phyloP scores from a whole-genome alignment of 2,329 filamentous ascomycete species.

The Diplocarpon rosae region DNA sequence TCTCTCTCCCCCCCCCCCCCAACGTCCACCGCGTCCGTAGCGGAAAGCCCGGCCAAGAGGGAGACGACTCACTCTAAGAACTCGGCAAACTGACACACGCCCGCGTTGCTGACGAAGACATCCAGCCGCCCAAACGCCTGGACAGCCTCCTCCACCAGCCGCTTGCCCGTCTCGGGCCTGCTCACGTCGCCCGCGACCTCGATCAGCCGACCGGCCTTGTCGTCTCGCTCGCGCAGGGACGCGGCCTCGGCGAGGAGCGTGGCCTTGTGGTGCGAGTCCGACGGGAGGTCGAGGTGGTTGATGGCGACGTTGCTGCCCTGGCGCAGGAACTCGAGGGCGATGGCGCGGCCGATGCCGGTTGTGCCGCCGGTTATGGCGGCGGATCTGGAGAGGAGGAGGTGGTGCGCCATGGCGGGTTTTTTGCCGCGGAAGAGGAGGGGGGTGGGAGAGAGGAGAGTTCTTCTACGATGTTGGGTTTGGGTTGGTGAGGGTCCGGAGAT shows the following conservation, averaged over 20 bases:
- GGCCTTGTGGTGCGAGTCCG: conserved; percentile 40
- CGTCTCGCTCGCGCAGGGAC: conserved; percentile 32
- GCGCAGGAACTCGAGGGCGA: conserved; percentile 64
- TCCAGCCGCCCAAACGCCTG: conserved; percentile 51
- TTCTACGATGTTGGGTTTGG: too few species aligned
- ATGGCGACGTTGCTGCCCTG: conserved; percentile 72
- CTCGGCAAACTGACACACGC: conserved; percentile 78
- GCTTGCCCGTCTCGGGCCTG: conserved; percentile 56
- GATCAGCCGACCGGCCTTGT: conserved; percentile 43
- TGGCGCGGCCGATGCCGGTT: conserved; percentile 79
- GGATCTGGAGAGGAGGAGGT: conserved; percentile 60
- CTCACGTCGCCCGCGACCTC: conserved; percentile 69
- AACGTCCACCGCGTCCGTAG: background rate
- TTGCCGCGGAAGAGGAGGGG: background rate
- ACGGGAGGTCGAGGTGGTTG: conserved; percentile 59
- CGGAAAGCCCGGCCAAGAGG: conserved; percentile 6
- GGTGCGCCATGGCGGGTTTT: conserved; percentile 15
- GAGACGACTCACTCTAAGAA: conserved; percentile 53
- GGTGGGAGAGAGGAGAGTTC: background rate
- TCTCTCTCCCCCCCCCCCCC: background rate
- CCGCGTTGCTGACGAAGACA: conserved; percentile 81
- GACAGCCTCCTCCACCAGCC: conserved; percentile 57
- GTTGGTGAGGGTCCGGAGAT: too few species aligned
- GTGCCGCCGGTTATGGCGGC: conserved; percentile 81
- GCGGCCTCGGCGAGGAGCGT: conserved; percentile 43